Conservation (phyloP, 306 rosid species). For the Dalbergia oliveri region DNA sequence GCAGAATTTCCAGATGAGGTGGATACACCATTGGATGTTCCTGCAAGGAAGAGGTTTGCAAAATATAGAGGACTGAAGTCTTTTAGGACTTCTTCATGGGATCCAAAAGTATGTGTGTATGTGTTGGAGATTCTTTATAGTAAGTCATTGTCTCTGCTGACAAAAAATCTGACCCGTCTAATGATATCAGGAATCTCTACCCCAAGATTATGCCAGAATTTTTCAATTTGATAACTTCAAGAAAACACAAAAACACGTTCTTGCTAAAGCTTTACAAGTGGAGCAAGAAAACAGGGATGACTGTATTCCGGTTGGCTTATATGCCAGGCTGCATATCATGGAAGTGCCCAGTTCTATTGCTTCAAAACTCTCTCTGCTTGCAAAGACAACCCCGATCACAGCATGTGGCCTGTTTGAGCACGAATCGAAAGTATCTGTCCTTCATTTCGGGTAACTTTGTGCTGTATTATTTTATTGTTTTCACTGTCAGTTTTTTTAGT, state of each 20-base stretch:
- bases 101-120: slow-evolving; percentile 73
- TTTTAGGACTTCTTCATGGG: slow-evolving; percentile 96
- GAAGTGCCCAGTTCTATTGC: slow-evolving; percentile 75
- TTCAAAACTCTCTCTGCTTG: slow-evolving; percentile 60
- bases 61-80: slow-evolving; percentile 97
- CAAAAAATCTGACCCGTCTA: slow-evolving; percentile 37
- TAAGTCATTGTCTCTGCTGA: slow-evolving; percentile 5
- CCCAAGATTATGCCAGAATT: slow-evolving; percentile 83
- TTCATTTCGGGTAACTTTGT: slow-evolving; percentile 81
- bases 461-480: slow-evolving; percentile 35
- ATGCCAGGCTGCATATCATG: slow-evolving; percentile 75
- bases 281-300: slow-evolving; percentile 70
- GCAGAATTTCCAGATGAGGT: slow-evolving; percentile 97
- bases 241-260: slow-evolving; percentile 78
- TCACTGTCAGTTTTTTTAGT: not conserved
- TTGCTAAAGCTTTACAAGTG: slow-evolving; percentile 76
- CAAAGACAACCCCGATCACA: slow-evolving; percentile 62
- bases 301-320: slow-evolving; percentile 68
- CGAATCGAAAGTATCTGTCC: slow-evolving; percentile 95
- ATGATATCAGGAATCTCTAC: slow-evolving; percentile 84
- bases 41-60: slow-evolving; percentile 89
- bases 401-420: slow-evolving; percentile 94
- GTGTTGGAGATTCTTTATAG: slow-evolving; percentile 35
- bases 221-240: slow-evolving; percentile 81
- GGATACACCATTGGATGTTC: slow-evolving; percentile 86